Conservation (phyloP, 2,329 filamentous ascomycete species). For the Aspergillus sp. region DNA sequence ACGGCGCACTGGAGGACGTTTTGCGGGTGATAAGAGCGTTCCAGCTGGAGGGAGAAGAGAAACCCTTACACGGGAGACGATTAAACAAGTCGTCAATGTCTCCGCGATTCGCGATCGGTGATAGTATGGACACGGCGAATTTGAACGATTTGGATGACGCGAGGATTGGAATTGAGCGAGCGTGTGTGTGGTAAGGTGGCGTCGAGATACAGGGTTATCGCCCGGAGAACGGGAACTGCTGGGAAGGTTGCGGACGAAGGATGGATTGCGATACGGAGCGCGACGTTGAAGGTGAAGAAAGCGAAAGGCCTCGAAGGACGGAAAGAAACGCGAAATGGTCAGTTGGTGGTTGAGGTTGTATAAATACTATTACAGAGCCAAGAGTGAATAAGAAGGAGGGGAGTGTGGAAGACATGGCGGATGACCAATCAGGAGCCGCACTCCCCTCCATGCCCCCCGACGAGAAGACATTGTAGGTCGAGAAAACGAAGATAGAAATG, state of each 20-base stretch:
- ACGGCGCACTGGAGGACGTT: slow-evolving; percentile 62
- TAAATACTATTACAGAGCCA: not conserved
- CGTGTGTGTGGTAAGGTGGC: slow-evolving; percentile 10
- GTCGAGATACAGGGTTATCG: slow-evolving; percentile 12
- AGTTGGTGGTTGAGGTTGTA: not conserved
- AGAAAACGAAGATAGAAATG: not conserved
- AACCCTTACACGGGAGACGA: slow-evolving; percentile 5
- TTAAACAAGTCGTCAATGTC: slow-evolving; percentile 11
- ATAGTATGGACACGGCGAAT: not conserved
- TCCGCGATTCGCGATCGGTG: not conserved
- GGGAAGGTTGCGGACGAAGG: not conserved
- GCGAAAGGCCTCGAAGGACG: not conserved
- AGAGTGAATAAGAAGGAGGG: not conserved
- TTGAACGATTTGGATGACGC: not conserved
- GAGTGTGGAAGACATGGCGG: not conserved
- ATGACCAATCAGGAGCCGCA: slow-evolving; percentile 27
- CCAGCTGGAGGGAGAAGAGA: slow-evolving; percentile 6
- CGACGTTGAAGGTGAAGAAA: slow-evolving; percentile 6
- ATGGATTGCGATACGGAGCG: slow-evolving; percentile 4
- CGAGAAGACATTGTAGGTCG: slow-evolving; percentile 18
- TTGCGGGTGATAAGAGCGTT: slow-evolving; percentile 23
- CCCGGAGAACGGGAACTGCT: slow-evolving; percentile 4
- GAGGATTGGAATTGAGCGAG: not conserved
- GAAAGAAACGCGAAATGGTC: no score
- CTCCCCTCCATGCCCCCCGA: slow-evolving; percentile 31